Percentiles rank a stretch among this genome's conserved stretches.
Conservation (phyloP, 2,329 filamentous ascomycete species). For the Colletotrichum sp. region DNA sequence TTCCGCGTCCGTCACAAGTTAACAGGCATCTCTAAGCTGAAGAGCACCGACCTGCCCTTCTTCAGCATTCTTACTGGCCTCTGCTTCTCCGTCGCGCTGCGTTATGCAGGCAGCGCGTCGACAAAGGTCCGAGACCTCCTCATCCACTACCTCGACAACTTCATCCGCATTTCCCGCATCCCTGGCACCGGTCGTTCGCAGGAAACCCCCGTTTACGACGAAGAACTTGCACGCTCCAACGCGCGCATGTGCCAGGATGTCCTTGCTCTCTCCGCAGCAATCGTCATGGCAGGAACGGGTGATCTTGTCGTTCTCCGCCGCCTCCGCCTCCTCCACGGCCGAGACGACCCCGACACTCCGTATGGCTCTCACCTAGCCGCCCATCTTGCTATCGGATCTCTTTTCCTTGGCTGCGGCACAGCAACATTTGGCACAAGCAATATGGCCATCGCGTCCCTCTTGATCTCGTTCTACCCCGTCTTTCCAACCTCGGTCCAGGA, state of each 20-base stretch:
- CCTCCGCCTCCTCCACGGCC: conserved; percentile 85
- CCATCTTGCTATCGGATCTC: conserved; percentile 87
- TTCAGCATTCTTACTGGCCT: conserved; percentile 92
- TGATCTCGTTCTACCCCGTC: conserved; percentile 92
- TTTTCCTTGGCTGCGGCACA: conserved; percentile 93
- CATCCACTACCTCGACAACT: conserved; percentile 83
- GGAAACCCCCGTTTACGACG: conserved; percentile 69
- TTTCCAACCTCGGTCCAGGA: conserved; percentile 91
- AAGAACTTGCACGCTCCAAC: conserved; percentile 81
- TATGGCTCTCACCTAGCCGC: conserved; percentile 94
- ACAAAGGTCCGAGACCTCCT: conserved; percentile 78
- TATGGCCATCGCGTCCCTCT: conserved; percentile 81
- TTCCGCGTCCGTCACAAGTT: conserved; percentile 71
- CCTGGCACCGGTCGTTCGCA: conserved; percentile 34
- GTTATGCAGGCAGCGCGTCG: conserved; percentile 77
- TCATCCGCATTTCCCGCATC: conserved; percentile 77
- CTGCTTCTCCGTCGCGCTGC: conserved; percentile 79
- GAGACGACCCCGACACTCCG: conserved; percentile 81
- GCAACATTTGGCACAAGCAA: conserved; percentile 91
- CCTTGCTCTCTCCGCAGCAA: conserved; percentile 79
- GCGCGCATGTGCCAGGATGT: conserved; percentile 92
- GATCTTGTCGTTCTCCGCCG: conserved; percentile 86
- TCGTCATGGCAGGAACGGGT: conserved; percentile 95
- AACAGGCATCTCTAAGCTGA: conserved; percentile 63
- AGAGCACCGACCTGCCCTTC: conserved; percentile 86